Evolutionary conservation across 495 filamentous ascomycete genomes (phyloP), one percentile per base, ranked within the genome.

Genomic region (Bombardia bombarda): DNA sequence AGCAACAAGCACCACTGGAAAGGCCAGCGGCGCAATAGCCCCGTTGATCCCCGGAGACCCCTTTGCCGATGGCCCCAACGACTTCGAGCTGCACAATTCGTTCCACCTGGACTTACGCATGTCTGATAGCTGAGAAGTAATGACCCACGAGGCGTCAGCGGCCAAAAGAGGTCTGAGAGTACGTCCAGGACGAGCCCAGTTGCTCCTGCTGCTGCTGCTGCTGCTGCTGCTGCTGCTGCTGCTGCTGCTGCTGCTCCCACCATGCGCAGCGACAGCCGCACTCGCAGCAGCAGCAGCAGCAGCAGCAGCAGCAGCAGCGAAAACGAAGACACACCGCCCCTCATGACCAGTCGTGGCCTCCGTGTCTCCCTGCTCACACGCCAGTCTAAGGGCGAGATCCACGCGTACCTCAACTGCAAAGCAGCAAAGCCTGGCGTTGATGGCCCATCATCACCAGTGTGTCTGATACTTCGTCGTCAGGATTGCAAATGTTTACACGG

Each of bases 341-440:
- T 52, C 2, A 56, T 56, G n/a, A 56, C 53, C 1, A 47, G 42
- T 28, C 53, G 53, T 2, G 53, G 53, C 0, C 38, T 56, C 0
- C 53, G 53, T 1, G 35, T 56, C 1, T 42, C 49, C 1, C 42
- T 56, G 12, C 43, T 52, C 10, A 38, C 49, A 3, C 38, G 43
- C 21, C 24, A 36, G 6, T 17, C 36, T 1, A n/a, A n/a, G n/a
- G 40, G 32, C 10, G 49, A 51, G 22, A 22, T 52, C 8, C 47
- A 51, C 21, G 49, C 53, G 3, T 56, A 56, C 43, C 52, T 56
- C 42, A 56, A 56, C 37, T 51, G 46, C 46, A 49, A 47, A 12
- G 52, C 52, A 3, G 14, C 32, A 9, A 40, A 41, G 16, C 44
- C 50, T 12, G 32, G 28, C 16, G 12, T 28, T 5, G 34, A 32